Evolutionary conservation across 2,329 filamentous ascomycete genomes (phyloP).

Genomic region (Arthroderma sp.): DNA sequence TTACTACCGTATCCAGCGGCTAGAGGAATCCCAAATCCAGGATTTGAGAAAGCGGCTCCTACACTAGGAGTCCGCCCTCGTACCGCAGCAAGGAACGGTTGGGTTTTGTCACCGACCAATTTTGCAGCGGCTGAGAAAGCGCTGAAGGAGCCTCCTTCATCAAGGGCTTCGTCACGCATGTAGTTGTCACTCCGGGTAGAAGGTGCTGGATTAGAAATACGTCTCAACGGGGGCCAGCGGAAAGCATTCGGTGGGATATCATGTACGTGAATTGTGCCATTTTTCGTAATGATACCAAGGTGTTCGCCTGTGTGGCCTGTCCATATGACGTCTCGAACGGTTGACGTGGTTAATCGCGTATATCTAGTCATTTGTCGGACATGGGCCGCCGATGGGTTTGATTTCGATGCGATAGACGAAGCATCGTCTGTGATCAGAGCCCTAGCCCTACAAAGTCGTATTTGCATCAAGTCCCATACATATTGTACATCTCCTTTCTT

Average conservation of each 20-base stretch:
- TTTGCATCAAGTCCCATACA: conserved; percentile 38
- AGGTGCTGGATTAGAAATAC: conserved; percentile 34
- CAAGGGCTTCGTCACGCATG: conserved; percentile 35
- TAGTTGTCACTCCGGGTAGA: conserved; percentile 34
- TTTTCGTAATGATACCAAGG: conserved; percentile 78
- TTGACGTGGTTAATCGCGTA: conserved; percentile 79
- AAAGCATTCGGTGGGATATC: conserved; percentile 73
- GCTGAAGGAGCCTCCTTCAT: conserved; percentile 22
- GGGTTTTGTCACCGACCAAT: conserved; percentile 47
- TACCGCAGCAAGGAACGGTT: conserved; percentile 54
- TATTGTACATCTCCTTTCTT: conserved; percentile 38
- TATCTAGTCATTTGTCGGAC: conserved; percentile 82
- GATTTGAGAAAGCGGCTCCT: conserved; percentile 30
- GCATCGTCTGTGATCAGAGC: conserved; percentile 25
- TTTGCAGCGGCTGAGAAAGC: conserved; percentile 59
- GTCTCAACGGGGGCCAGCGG: conserved; percentile 63
- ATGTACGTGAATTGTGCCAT: conserved; percentile 87
- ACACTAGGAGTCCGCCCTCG: conserved; percentile 39
- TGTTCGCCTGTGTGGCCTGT: conserved; percentile 67
- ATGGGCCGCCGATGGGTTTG: conserved; percentile 14
- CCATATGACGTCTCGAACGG: conserved; percentile 85
- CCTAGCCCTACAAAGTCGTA: conserved; percentile 29
- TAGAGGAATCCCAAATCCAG: conserved; percentile 32
- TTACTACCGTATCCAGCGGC: conserved; percentile 36
- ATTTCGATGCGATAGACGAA: conserved; percentile 13